phyloP scores from a whole-genome alignment of 345 rosid genomes.

The Lepidium africanum region DNA sequence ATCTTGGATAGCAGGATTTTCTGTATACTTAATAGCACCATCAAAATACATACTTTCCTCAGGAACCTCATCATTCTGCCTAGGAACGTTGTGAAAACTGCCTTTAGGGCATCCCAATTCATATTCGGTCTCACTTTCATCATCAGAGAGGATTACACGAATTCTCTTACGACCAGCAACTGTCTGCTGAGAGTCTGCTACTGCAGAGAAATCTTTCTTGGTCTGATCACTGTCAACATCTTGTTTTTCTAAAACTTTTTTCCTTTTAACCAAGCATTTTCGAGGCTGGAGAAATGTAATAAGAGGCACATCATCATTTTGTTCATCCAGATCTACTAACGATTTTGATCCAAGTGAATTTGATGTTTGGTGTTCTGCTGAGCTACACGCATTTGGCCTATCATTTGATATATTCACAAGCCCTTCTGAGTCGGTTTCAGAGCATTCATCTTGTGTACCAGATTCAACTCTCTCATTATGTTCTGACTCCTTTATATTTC shows the following conservation, averaged over 20 bases:
- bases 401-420: slow-evolving; percentile 38
- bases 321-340: slow-evolving; percentile 34
- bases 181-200: slow-evolving; percentile 40
- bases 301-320: slow-evolving; percentile 53
- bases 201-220: slow-evolving; percentile 33
- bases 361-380: slow-evolving; percentile 35
- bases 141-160: slow-evolving; percentile 74
- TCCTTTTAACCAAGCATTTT: slow-evolving; percentile 31
- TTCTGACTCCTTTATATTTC: slow-evolving; percentile 43
- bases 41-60: slow-evolving; percentile 43
- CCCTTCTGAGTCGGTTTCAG: slow-evolving; percentile 87
- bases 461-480: slow-evolving; percentile 28
- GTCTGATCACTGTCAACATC: slow-evolving; percentile 25
- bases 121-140: slow-evolving; percentile 58
- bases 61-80: slow-evolving; percentile 40
- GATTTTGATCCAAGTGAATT: slow-evolving; percentile 27
- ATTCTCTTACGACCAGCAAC: slow-evolving; percentile 56
- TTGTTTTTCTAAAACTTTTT: slow-evolving; percentile 21
- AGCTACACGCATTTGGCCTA: slow-evolving; percentile 31
- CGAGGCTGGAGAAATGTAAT: slow-evolving; percentile 48
- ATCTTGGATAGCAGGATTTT: slow-evolving; percentile 35
- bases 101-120: slow-evolving; percentile 30
- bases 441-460: slow-evolving; percentile 47
- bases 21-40: slow-evolving; percentile 30
- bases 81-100: slow-evolving; percentile 13